Evolutionary conservation across 345 rosid species (phyloP).

Genomic region (Hibiscus mutabilis): DNA sequence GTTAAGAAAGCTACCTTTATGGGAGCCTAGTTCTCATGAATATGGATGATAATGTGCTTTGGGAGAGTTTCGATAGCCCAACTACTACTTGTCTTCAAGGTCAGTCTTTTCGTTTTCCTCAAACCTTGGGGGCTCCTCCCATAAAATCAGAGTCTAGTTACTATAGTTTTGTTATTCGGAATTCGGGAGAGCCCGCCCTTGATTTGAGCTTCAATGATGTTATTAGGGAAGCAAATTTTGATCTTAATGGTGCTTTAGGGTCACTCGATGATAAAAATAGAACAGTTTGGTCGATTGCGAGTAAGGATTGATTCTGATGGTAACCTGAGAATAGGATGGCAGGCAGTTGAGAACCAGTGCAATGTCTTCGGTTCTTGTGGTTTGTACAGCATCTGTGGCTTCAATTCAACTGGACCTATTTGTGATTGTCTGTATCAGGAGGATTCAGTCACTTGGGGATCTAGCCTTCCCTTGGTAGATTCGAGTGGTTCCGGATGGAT

Average conservation of each 20-base stretch:
- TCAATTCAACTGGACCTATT: conserved; percentile 20
- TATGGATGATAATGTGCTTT: conserved; percentile 20
- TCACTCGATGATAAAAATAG: conserved; percentile 17
- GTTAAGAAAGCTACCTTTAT: conserved; percentile 25
- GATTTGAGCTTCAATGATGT: conserved; percentile 18
- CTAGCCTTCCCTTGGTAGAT: no score
- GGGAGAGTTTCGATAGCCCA: conserved; percentile 33
- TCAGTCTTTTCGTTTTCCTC: conserved; percentile 32
- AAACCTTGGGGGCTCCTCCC: conserved; percentile 28
- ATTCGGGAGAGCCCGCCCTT: conserved; percentile 32
- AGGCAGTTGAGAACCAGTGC: no score
- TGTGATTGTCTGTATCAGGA: no score
- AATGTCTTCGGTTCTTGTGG: conserved; percentile 36
- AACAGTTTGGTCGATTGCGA: conserved; percentile 19
- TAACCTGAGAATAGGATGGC: conserved; percentile 34
- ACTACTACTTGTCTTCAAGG: conserved; percentile 34
- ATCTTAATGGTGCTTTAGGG: conserved; percentile 21
- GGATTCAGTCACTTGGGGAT: no score
- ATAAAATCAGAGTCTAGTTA: conserved; percentile 28
- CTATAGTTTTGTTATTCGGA: conserved; percentile 21
- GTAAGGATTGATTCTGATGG: conserved; percentile 35
- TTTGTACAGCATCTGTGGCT: conserved; percentile 30
- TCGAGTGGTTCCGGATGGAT: no score
- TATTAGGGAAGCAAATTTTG: conserved; percentile 27
- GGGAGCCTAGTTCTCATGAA: conserved; percentile 32